Conservation (phyloP, 2,329 filamentous ascomycete species). For the Talaromyces sp. region DNA sequence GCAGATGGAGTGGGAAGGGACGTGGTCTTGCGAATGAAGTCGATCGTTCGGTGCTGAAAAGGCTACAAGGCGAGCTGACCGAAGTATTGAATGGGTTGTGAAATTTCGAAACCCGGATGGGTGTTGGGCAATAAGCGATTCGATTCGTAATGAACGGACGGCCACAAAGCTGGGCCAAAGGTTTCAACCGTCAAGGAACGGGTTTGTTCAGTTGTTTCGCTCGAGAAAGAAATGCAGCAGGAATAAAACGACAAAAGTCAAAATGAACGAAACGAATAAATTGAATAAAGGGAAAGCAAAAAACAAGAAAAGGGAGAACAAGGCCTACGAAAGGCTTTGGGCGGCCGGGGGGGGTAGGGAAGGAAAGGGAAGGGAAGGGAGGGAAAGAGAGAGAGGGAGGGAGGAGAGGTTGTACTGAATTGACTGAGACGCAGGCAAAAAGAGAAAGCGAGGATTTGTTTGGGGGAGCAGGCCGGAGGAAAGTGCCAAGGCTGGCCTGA, state of each 20-base stretch:
- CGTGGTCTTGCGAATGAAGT: background rate
- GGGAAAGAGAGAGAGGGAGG: conserved; percentile 20
- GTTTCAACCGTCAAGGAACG: conserved; percentile 7
- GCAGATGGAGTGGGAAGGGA: background rate
- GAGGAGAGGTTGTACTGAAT: background rate
- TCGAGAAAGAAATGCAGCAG: conserved; percentile 19
- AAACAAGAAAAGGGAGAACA: conserved; percentile 20
- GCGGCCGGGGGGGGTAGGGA: conserved; percentile 8
- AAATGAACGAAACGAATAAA: conserved; percentile 23
- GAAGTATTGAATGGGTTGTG: background rate
- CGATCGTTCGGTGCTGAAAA: background rate
- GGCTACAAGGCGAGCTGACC: background rate
- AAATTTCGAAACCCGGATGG: background rate
- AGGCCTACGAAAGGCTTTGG: conserved; percentile 11
- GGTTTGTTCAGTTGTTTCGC: background rate
- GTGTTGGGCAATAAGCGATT: conserved; percentile 8
- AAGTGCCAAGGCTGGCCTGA: background rate
- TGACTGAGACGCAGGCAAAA: background rate
- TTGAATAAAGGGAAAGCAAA: conserved; percentile 12
- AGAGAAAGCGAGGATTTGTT: conserved; percentile 12
- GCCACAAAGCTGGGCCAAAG: conserved; percentile 34
- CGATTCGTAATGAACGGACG: conserved; percentile 39
- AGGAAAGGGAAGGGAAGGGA: conserved; percentile 22
- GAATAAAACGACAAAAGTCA: conserved; percentile 14
- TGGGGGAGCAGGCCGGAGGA: conserved; percentile 7